Conservation (phyloP, 306 rosid genomes). For the Biancaea sappan region DNA sequence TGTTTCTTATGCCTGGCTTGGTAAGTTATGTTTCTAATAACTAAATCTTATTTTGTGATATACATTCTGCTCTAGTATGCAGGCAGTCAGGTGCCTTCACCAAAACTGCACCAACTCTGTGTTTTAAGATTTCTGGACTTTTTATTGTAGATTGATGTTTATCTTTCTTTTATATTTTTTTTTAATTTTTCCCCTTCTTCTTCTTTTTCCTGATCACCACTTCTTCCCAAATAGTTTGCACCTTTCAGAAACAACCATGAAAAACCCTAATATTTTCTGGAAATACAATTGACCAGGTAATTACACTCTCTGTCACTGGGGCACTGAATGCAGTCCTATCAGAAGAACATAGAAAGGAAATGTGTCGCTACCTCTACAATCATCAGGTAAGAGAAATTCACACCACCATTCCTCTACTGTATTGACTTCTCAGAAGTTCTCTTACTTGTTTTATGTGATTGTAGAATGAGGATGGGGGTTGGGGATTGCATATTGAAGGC, state of each 20-base stretch:
- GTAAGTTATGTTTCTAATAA: conserved; percentile 42
- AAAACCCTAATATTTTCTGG: conserved; percentile 6
- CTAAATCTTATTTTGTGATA: conserved; percentile 19
- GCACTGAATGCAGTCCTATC: conserved; percentile 76
- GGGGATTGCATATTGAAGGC: conserved; percentile 91
- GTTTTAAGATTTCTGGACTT: not conserved
- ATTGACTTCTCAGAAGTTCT: not conserved
- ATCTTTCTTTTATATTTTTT: not conserved
- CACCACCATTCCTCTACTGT: conserved; percentile 12
- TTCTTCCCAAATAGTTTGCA: not conserved
- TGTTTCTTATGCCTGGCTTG: conserved; percentile 94
- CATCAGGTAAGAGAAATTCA: conserved; percentile 68
- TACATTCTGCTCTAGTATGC: conserved; percentile 9
- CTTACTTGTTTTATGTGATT: conserved; percentile 33
- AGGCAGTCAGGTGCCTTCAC: not conserved
- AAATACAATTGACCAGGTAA: conserved; percentile 50
- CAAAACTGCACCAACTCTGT: not conserved
- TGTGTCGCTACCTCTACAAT: conserved; percentile 76
- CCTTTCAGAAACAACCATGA: not conserved
- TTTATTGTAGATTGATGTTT: conserved; percentile 20
- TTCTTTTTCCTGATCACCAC: conserved; percentile 3
- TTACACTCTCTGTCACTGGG: conserved; percentile 68
- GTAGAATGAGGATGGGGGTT: conserved; percentile 96
- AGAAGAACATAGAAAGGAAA: conserved; percentile 76
- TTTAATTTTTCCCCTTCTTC: no score